A percentile compares a stretch with the other conserved stretches of the same genome.
phyloP scores from a whole-genome alignment of 805 yeast species.

The Barnettozyma populi region DNA sequence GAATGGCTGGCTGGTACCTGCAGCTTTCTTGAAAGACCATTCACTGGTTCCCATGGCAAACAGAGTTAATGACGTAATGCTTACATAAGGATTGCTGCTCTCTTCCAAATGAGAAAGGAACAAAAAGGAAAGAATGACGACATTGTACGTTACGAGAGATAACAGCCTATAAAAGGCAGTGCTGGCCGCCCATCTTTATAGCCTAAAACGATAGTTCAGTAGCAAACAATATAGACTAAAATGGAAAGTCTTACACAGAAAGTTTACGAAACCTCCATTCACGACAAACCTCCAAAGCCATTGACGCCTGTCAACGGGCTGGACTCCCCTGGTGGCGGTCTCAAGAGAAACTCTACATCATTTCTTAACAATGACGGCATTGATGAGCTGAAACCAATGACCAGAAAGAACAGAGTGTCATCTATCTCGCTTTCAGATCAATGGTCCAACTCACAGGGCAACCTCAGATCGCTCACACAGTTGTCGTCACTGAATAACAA shows the following conservation, averaged over 20 bases:
- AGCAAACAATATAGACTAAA: neutral
- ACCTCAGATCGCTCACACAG: slow-evolving; percentile 25
- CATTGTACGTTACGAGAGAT: neutral
- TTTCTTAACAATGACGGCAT: slow-evolving; percentile 71
- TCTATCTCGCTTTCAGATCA: slow-evolving; percentile 68
- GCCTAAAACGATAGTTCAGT: no score
- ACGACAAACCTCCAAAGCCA: neutral
- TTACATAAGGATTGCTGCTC: neutral
- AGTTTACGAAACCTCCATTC: neutral
- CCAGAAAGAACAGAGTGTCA: slow-evolving; percentile 58
- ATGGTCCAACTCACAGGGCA: slow-evolving; percentile 41
- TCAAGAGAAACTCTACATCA: slow-evolving; percentile 42
- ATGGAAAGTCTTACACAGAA: slow-evolving; percentile 2
- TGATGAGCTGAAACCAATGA: slow-evolving; percentile 57
- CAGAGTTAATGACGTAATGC: neutral
- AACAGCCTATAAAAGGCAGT: neutral
- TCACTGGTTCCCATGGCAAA: no score
- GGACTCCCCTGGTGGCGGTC: neutral
- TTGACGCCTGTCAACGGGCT: neutral
- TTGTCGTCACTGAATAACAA: slow-evolving; percentile 10
- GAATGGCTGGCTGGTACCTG: neutral
- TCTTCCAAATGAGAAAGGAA: neutral
- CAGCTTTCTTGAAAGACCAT: no score
- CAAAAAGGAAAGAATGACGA: neutral
- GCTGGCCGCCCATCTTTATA: no score